These are phyloP conservation scores for Tylopilus rubrobrunneus DNA, from an alignment of 768 basidiomycete genomes.

Conservation along the genomic window DNA sequence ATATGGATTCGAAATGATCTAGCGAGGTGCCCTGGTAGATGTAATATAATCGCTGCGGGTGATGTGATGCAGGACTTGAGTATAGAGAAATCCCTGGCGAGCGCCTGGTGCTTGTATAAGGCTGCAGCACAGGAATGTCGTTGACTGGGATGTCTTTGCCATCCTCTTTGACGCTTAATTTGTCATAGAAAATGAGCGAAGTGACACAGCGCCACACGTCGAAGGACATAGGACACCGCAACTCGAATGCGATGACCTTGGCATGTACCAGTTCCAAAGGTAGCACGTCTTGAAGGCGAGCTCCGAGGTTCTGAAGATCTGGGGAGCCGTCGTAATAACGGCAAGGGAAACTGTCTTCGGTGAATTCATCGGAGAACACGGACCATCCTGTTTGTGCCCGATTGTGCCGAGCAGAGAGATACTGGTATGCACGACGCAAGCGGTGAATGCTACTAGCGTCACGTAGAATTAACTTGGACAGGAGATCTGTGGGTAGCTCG, in stretches of 20 bases:
- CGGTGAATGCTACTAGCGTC: neutral
- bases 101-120: neutral
- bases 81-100: neutral
- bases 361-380: neutral
- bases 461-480: neutral
- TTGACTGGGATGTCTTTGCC: neutral
- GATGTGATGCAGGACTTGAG: neutral
- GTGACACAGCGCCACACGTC: neutral
- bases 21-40: neutral
- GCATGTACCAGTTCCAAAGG: neutral
- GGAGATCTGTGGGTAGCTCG: neutral
- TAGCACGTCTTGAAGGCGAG: neutral
- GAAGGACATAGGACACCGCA: neutral
- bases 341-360: neutral
- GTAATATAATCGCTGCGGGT: neutral
- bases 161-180: neutral
- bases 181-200: neutral
- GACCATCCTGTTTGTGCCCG: neutral
- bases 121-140: neutral
- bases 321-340: neutral
- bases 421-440: neutral
- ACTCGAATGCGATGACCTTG: neutral
- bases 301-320: neutral
- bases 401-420: neutral
- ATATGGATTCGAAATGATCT: neutral